Base-by-base conservation (phyloP, 768 basidiomycete genomes). In the Phlebiopsis gigantea region DNA sequence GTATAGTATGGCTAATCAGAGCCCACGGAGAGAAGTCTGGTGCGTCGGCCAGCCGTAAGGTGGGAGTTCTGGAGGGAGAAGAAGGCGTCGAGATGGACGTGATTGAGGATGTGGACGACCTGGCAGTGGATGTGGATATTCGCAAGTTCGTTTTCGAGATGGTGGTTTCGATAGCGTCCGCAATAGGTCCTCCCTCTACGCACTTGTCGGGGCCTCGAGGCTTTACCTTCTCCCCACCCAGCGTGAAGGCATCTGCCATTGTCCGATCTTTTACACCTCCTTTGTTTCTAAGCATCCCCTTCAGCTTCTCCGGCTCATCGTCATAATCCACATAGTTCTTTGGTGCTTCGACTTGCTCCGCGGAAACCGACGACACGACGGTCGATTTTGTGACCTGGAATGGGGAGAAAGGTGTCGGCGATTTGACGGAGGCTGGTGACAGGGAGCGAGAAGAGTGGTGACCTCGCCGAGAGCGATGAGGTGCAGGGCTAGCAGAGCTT, bases 291-390 rank as follows among this genome's bases (percentile, higher is more conserved):
- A 93, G 68, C 65, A 93, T 75, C 31, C 83, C 85, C 65, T 87
- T 90, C 59, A 93, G 74, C 61, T 83, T 85, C 54, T 84, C 85
- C 1, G 85, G 77, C 65, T 93, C 90, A 44, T 90, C 87, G 2
- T 92, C 90, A 56, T 84, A 90, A 65, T 93, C 91, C 1, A 91
- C 85, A 63, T 80, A 85, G 61, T 83, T 89, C 71, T 81, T 89
- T 0, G 88, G 83, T 0, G 90, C 90, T 66, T 91, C 87, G 0
- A 81, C 88, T 57, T 80, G 79, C 58, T 89, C 86, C 8, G 74
- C 73, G 7, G 82, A 88, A 4, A 93, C 71, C 10, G 83, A 85
- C n/a, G 89, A 87, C 1, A 89, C 86, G 5, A 86, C 78, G 5
- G 80, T 77, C 17, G 87, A 78, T 50, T 83, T 79, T n/a, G 79